These are phyloP conservation scores for Inga laurina DNA, from an alignment of 306 rosid genomes.

Conservation along the genomic window DNA sequence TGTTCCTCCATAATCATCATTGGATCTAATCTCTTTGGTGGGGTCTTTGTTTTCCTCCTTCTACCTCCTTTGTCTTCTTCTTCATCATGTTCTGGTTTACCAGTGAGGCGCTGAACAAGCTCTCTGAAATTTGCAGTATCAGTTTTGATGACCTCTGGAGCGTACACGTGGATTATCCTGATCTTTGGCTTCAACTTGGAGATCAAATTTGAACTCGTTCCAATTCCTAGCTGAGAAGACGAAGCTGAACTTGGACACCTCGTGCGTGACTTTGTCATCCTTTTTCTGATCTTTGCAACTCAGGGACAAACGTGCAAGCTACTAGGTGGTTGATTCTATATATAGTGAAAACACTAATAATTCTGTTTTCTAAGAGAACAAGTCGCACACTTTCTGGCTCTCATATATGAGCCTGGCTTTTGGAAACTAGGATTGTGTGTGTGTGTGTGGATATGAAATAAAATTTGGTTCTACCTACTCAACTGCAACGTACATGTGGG, in stretches of 20 bases:
- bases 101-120: slow-evolving; percentile 60
- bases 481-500: neutral
- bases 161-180: slow-evolving; percentile 52
- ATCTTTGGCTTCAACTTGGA: slow-evolving; percentile 53
- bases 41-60: slow-evolving; percentile 25
- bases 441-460: neutral
- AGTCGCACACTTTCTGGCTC: slow-evolving; percentile 21
- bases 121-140: slow-evolving; percentile 59
- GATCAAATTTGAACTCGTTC: slow-evolving; percentile 39
- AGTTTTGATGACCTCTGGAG: slow-evolving; percentile 58
- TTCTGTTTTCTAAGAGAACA: slow-evolving; percentile 13
- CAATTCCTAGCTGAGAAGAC: slow-evolving; percentile 39
- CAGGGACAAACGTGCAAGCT: neutral
- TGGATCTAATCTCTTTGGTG: slow-evolving; percentile 23
- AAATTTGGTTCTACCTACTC: slow-evolving; percentile 20
- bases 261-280: slow-evolving; percentile 46
- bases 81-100: slow-evolving; percentile 44
- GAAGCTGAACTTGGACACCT: slow-evolving; percentile 2
- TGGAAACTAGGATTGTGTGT: slow-evolving; percentile 4
- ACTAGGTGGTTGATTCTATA: slow-evolving; percentile 2
- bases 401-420: slow-evolving; percentile 24
- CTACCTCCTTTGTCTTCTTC: slow-evolving; percentile 5
- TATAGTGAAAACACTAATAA: neutral
- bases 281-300: slow-evolving; percentile 27
- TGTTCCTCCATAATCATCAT: neutral